A percentile compares a stretch with the other conserved stretches of the same genome.
Conservation (phyloP, 306 rosid species). For the Lathyrus oleraceus region DNA sequence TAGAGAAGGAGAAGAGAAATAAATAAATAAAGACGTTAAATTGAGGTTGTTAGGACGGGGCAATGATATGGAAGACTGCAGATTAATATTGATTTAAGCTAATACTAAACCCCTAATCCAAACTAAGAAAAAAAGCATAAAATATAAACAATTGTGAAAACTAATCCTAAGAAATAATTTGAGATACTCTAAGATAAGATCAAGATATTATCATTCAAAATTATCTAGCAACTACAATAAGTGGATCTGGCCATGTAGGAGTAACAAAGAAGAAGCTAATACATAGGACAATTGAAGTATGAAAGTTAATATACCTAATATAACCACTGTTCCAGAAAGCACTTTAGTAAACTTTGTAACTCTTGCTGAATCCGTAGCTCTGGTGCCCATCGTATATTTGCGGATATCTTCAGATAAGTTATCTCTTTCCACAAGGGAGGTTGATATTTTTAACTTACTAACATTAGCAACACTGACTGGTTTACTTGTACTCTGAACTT, state of each 20-base stretch:
- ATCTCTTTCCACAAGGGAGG: slow-evolving; percentile 38
- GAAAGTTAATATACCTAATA: slow-evolving; percentile 58
- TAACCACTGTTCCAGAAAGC: slow-evolving; percentile 77
- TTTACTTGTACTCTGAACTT: slow-evolving; percentile 49
- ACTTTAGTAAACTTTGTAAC: slow-evolving; percentile 74
- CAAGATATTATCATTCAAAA: background rate
- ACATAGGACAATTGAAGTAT: slow-evolving; percentile 19
- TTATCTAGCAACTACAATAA: slow-evolving; percentile 4
- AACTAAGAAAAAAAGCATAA: background rate
- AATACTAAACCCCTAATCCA: background rate
- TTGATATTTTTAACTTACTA: slow-evolving; percentile 54
- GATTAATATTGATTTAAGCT: background rate
- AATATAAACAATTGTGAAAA: background rate
- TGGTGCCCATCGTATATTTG: slow-evolving; percentile 63
- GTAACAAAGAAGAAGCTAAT: slow-evolving; percentile 13
- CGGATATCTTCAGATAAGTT: slow-evolving; percentile 50
- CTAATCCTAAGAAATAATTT: background rate
- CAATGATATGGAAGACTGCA: background rate
- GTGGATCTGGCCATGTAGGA: background rate
- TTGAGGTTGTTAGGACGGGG: background rate
- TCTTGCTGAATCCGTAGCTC: slow-evolving; percentile 94
- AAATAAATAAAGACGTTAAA: background rate
- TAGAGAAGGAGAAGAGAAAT: background rate
- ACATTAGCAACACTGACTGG: slow-evolving; percentile 37
- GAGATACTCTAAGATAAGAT: slow-evolving; percentile 11